phyloP scores from a whole-genome alignment of 352 stramenopile genomes.

The Phytopythium montanum region DNA sequence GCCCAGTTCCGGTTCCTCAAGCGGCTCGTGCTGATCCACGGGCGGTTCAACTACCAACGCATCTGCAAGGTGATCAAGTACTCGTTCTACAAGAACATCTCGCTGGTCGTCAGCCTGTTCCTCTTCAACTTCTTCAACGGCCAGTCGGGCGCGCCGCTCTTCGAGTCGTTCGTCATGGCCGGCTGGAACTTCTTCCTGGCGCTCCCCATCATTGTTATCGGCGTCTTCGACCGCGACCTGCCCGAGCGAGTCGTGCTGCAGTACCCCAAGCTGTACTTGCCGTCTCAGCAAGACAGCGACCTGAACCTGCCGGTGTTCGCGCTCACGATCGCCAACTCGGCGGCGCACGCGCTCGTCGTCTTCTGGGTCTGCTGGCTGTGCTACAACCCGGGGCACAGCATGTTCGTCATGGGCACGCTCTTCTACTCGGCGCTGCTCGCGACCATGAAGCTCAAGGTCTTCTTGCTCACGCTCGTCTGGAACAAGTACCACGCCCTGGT shows the following conservation, averaged over 20 bases:
- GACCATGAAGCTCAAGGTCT: slow-evolving; percentile 74
- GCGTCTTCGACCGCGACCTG: slow-evolving; percentile 72
- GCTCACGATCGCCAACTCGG: slow-evolving; percentile 45
- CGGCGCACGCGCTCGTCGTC: slow-evolving; percentile 50
- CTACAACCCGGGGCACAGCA: slow-evolving; percentile 24
- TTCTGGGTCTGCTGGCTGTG: slow-evolving; percentile 49
- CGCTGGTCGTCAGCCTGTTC: slow-evolving; percentile 92
- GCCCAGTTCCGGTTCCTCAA: slow-evolving; percentile 95
- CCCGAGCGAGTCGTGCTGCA: slow-evolving; percentile 34
- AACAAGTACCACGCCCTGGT: slow-evolving; percentile 56
- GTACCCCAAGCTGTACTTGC: slow-evolving; percentile 55
- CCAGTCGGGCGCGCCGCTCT: slow-evolving; percentile 82
- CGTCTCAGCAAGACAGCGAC: slow-evolving; percentile 47
- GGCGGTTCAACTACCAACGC: slow-evolving; percentile 96
- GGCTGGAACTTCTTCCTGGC: slow-evolving; percentile 87
- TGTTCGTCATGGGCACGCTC: slow-evolving; percentile 54
- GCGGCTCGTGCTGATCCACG: slow-evolving; percentile 94
- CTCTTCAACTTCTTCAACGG: slow-evolving; percentile 92
- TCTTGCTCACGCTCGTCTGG: slow-evolving; percentile 56
- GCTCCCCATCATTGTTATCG: slow-evolving; percentile 87
- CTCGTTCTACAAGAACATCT: slow-evolving; percentile 99
- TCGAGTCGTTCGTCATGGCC: slow-evolving; percentile 78
- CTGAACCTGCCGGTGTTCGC: slow-evolving; percentile 58
- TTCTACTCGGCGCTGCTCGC: slow-evolving; percentile 64
- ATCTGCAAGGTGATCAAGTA: slow-evolving; percentile 94